phyloP scores from a whole-genome alignment of 2,329 filamentous ascomycete genomes.

The Neocucurbitaria cava region DNA sequence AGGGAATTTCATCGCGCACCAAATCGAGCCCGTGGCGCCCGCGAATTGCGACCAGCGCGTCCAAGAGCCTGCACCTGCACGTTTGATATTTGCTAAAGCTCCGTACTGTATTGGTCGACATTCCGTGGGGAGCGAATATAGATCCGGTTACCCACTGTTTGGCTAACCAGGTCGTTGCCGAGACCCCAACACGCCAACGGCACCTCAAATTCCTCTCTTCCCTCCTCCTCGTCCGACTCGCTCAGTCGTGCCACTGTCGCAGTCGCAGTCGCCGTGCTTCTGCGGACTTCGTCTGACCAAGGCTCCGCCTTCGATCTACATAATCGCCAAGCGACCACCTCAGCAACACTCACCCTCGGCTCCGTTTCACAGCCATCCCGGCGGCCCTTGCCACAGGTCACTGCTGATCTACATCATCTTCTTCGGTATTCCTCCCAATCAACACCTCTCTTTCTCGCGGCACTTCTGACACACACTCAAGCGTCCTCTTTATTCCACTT shows the following conservation, averaged over 20 bases:
- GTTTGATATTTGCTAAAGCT: constrained; percentile 19
- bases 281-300: constrained; percentile 18
- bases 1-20: not conserved
- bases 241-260: constrained; percentile 22
- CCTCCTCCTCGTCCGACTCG: constrained; percentile 14
- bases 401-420: constrained; percentile 41
- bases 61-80: constrained; percentile 8
- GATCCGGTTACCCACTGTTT: constrained; percentile 17
- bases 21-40: constrained; percentile 1
- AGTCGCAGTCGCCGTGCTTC: too few species aligned
- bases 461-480: constrained; percentile 31
- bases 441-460: constrained; percentile 22
- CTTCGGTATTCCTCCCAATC: constrained; percentile 39
- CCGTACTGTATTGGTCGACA: constrained; percentile 21
- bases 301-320: constrained; percentile 14
- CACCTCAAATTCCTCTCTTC: constrained; percentile 32
- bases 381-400: constrained; percentile 41
- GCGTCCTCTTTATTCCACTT: constrained; percentile 31
- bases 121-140: constrained; percentile 18
- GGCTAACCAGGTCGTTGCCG: constrained; percentile 11
- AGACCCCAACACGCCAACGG: constrained; percentile 18
- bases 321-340: constrained; percentile 8
- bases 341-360: constrained; percentile 14
- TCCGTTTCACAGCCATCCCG: constrained; percentile 30
- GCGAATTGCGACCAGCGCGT: constrained; percentile 7